Percentiles rank a stretch among this genome's conserved stretches.
Conservation (phyloP, 1,139 yeast genomes). For the Yamadazyma epiphylla region DNA sequence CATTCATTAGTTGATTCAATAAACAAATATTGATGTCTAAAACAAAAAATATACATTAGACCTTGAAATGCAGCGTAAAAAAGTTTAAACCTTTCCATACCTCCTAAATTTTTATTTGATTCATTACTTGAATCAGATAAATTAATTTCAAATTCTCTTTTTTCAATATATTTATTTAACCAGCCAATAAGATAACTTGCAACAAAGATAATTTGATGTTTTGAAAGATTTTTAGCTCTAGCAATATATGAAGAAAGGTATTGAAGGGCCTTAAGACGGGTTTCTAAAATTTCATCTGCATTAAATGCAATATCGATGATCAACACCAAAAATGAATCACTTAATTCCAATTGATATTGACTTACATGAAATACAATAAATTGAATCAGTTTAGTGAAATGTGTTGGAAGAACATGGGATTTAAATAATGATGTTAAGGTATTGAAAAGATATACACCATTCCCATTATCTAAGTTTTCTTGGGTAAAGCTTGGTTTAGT, state of each 20-base stretch:
- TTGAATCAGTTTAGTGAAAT: constrained; percentile 86
- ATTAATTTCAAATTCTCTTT: constrained; percentile 77
- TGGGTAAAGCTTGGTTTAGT: constrained; percentile 49
- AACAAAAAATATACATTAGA: constrained; percentile 84
- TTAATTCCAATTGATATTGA: constrained; percentile 75
- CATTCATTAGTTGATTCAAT: constrained; percentile 39
- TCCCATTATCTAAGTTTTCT: constrained; percentile 53
- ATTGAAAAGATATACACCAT: constrained; percentile 71
- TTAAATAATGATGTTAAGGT: constrained; percentile 75
- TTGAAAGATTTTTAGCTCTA: constrained; percentile 71
- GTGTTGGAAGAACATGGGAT: constrained; percentile 84
- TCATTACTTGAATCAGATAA: constrained; percentile 19
- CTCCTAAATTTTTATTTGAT: constrained; percentile 41
- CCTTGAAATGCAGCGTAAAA: constrained; percentile 95
- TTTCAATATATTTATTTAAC: constrained; percentile 75
- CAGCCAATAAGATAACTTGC: constrained; percentile 77
- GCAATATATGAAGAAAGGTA: constrained; percentile 90
- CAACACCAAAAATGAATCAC: constrained; percentile 81
- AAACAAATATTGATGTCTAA: constrained; percentile 65
- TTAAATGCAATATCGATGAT: constrained; percentile 79
- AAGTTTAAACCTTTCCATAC: constrained; percentile 77
- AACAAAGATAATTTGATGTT: constrained; percentile 72
- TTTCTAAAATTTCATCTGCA: constrained; percentile 64
- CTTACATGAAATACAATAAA: constrained; percentile 78
- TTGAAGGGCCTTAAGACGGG: constrained; percentile 84